phyloP scores from a whole-genome alignment of 345 rosid species.

The Syzygium jambos region DNA sequence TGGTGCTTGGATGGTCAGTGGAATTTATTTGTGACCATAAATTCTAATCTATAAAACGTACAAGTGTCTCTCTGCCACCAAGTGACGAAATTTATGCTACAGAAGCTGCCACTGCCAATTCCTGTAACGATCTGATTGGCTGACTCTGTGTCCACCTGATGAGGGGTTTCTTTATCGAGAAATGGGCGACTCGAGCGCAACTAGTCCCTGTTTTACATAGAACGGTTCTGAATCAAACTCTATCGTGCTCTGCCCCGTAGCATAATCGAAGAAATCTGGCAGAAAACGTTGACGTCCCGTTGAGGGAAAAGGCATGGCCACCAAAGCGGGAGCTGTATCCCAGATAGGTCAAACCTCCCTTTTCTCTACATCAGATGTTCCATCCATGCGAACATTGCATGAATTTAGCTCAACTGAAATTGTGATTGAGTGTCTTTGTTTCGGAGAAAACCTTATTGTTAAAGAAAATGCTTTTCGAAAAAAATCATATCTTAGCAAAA shows the following conservation, averaged over 20 bases:
- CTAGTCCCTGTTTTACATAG: background rate
- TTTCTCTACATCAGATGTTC: background rate
- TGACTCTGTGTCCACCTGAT: background rate
- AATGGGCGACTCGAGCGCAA: background rate
- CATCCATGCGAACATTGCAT: background rate
- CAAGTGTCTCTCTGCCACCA: background rate
- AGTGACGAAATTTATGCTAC: background rate
- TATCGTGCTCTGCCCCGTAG: background rate
- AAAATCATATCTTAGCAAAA: background rate
- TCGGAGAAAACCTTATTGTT: background rate
- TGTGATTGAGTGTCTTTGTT: background rate
- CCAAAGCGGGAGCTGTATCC: background rate
- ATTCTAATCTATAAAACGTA: background rate
- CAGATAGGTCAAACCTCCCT: background rate
- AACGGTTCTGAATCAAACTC: background rate
- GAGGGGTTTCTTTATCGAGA: background rate
- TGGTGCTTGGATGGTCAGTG: background rate
- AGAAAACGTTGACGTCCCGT: background rate
- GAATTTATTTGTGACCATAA: background rate
- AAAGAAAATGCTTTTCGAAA: background rate
- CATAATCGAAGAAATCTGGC: background rate
- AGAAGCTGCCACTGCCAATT: background rate
- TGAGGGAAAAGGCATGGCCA: background rate
- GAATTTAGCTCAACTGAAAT: background rate
- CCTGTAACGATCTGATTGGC: background rate